These are phyloP conservation scores for Saccharomyces paradoxus DNA, from an alignment of 805 yeast species.

Conservation along the genomic window DNA sequence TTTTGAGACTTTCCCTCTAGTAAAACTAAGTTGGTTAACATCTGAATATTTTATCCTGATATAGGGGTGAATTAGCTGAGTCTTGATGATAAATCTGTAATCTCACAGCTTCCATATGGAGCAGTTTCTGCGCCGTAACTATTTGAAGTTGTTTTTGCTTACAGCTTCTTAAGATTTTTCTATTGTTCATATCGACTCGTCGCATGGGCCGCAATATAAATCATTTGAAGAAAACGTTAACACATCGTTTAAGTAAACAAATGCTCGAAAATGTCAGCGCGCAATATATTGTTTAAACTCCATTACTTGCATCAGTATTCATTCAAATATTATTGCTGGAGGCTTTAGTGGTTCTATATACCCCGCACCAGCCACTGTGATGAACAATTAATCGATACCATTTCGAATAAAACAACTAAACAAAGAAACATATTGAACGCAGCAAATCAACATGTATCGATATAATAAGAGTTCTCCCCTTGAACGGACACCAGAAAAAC, in stretches of 20 bases:
- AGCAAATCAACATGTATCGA: background rate
- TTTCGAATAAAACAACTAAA: background rate
- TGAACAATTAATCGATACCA: background rate
- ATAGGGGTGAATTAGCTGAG: background rate
- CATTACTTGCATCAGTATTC: background rate
- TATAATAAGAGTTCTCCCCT: background rate
- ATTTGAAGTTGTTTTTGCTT: background rate
- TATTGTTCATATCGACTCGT: background rate
- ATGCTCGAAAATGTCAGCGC: background rate
- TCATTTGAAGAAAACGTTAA: background rate
- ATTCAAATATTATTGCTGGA: background rate
- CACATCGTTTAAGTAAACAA: background rate
- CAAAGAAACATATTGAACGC: background rate
- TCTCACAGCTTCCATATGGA: background rate
- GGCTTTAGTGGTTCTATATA: background rate
- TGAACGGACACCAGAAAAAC: background rate
- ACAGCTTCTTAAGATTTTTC: background rate
- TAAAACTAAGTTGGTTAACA: no score
- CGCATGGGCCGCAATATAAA: background rate
- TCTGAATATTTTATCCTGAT: no score
- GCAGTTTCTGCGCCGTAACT: background rate
- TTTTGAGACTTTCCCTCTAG: no score
- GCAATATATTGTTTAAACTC: background rate
- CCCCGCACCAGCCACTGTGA: background rate
- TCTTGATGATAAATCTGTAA: no score